Conservation (phyloP, 208 protist species). For the Acanthamoeba healyi region DNA sequence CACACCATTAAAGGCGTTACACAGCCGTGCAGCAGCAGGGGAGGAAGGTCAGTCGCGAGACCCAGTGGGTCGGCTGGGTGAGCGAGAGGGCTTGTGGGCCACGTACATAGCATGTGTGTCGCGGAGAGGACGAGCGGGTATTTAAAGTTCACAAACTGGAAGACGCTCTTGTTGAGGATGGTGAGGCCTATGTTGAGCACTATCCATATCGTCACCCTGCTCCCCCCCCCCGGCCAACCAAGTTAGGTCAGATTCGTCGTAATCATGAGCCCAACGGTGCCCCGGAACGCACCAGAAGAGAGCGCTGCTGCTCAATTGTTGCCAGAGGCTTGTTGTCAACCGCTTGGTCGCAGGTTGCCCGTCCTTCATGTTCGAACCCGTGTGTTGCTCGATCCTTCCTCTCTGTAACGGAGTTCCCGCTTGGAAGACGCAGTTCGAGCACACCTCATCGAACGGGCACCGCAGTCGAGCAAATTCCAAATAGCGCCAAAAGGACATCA, state of each 20-base stretch:
- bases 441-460: too few species aligned
- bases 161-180: constrained; percentile 78
- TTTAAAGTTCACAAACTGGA: constrained; percentile 70
- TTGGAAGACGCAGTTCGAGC: too few species aligned
- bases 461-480: too few species aligned
- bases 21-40: neutral
- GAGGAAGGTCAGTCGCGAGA: neutral
- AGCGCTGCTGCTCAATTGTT: neutral
- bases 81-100: neutral
- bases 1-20: neutral
- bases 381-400: too few species aligned
- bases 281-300: neutral
- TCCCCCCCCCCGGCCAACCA: neutral
- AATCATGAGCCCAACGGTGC: neutral
- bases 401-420: too few species aligned
- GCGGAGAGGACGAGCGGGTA: constrained; percentile 64
- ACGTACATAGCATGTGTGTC: constrained; percentile 68
- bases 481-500: too few species aligned
- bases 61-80: neutral
- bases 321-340: neutral
- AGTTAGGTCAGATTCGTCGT: neutral
- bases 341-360: neutral
- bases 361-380: neutral
- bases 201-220: constrained; percentile 53
- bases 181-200: constrained; percentile 69